Percentiles rank a stretch among this genome's conserved stretches.
phyloP scores from a whole-genome alignment of 1,284 basidiomycete species.

The Malassezia sp. region DNA sequence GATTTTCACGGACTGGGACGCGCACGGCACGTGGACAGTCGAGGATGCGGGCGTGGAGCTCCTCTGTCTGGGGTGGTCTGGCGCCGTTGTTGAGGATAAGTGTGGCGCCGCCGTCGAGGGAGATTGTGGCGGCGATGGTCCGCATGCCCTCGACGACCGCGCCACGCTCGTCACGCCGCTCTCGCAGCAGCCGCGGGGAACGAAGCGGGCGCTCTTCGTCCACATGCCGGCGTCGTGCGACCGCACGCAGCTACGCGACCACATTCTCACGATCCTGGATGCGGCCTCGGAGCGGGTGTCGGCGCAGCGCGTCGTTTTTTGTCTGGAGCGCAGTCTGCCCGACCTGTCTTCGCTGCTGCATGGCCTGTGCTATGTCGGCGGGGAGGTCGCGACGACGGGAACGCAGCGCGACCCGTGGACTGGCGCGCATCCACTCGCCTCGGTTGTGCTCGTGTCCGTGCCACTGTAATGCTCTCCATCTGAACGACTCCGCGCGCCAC shows the following conservation, averaged over 20 bases:
- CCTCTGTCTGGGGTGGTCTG: slow-evolving; percentile 32
- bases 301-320: slow-evolving; percentile 30
- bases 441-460: slow-evolving; percentile 7
- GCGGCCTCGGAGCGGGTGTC: slow-evolving; percentile 29
- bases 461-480: slow-evolving; percentile 4
- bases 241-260: slow-evolving; percentile 25
- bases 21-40: slow-evolving; percentile 8
- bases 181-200: background rate
- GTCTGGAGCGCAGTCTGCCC: slow-evolving; percentile 20
- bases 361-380: slow-evolving; percentile 39
- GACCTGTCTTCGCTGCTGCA: slow-evolving; percentile 30
- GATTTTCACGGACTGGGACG: slow-evolving; percentile 22
- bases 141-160: background rate
- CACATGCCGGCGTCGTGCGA: slow-evolving; percentile 27
- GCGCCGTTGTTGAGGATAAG: slow-evolving; percentile 24
- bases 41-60: slow-evolving; percentile 37
- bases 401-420: slow-evolving; percentile 8
- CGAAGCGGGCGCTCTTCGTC: slow-evolving; percentile 32
- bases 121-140: too few relatives aligned
- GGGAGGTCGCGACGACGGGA: slow-evolving; percentile 21
- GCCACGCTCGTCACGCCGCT: slow-evolving; percentile 7
- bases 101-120: background rate
- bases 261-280: slow-evolving; percentile 33
- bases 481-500: too few relatives aligned
- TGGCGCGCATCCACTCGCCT: background rate